Evolutionary conservation across 495 filamentous ascomycete genomes (phyloP).

Genomic region (Barbatosphaeria neglecta): DNA sequence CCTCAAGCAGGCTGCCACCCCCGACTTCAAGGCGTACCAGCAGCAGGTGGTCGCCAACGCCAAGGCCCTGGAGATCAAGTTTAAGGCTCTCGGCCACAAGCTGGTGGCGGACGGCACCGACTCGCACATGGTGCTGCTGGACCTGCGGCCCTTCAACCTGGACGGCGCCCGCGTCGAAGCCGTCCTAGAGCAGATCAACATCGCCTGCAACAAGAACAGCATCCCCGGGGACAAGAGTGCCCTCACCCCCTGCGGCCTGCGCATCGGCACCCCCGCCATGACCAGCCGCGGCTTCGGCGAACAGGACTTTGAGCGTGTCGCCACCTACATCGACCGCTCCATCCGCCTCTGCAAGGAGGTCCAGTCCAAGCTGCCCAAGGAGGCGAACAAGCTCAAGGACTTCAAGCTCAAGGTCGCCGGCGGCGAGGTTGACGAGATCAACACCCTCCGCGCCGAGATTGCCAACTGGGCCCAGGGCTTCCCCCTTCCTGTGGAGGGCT

Average conservation of each 20-base stretch:
- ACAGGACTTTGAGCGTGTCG: conserved; percentile 86
- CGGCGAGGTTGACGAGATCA: conserved; percentile 68
- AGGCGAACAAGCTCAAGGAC: conserved; percentile 98
- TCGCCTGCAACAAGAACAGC: conserved; percentile 98
- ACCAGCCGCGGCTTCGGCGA: conserved; percentile 87
- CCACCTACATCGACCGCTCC: conserved; percentile 71
- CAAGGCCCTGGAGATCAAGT: conserved; percentile 71
- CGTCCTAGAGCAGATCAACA: conserved; percentile 93
- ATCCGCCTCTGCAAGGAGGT: conserved; percentile 76
- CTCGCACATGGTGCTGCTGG: conserved; percentile 95
- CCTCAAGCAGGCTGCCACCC: conserved; percentile 83
- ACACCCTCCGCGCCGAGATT: conserved; percentile 78
- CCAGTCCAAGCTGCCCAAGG: conserved; percentile 78
- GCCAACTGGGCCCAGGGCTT: conserved; percentile 77
- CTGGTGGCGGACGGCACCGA: conserved; percentile 95
- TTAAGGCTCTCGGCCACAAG: conserved; percentile 77
- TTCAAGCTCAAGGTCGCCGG: conserved; percentile 85
- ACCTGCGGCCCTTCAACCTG: conserved; percentile 65
- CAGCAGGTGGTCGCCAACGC: conserved; percentile 85
- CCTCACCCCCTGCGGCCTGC: conserved; percentile 85
- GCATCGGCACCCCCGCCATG: conserved; percentile 96
- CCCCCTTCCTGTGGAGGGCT: conserved; percentile 77
- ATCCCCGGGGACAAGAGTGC: conserved; percentile 98
- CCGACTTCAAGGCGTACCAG: conserved; percentile 96
- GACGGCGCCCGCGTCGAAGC: conserved; percentile 96